Base-by-base conservation (phyloP, 495 filamentous ascomycete species). In the Penicillium coprophilum region DNA sequence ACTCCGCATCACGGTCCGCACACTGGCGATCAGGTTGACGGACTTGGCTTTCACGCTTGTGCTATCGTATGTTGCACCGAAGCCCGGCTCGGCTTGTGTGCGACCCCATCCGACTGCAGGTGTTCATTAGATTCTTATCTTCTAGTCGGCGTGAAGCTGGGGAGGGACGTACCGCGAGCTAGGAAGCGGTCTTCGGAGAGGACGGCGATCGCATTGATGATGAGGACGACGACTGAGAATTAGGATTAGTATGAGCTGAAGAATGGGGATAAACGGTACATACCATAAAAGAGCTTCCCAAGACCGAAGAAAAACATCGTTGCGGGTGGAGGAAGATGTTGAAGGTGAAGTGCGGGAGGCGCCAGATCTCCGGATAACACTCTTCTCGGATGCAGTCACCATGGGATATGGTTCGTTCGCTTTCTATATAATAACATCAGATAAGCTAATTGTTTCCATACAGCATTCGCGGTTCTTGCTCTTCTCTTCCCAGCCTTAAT, bases 171-270 rank as follows among this genome's bases (percentile, higher is more conserved):
- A 96, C 91, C 94, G 64, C 95, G 85, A 48, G 95, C 94, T 48
- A 98, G 87, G 72, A 98, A 98, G 30, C 95, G 86, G 77, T 98
- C 94, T 83, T 98, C 93, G 64, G 92, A 96, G 47, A 97, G 87
- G 73, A 98, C 86, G 49, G 92, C 90, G 68, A 97, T 90, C 39
- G 90, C 90, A 76, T 98, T 98, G 67, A 92, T 84, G 69, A 97
- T 82, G 66, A 98, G 88, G 69, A 96, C 76, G 55, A 83, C 80
- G 49, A 90, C 91, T 94, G 65, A 21, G 46, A 53, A 56, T 47
- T 47, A 66, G 48, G 24, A 46, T 56, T 57, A 53, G 48, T 21
- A 34, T 50, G 24, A 8, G 3, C 17, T 24, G 28, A n/a, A 21
- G 46, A 32, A 39, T 39, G 7, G 23, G 17, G 9, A 12, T 20